Conservation (phyloP, 139 green algal genomes). For the Auxenochlorella protothecoides region DNA sequence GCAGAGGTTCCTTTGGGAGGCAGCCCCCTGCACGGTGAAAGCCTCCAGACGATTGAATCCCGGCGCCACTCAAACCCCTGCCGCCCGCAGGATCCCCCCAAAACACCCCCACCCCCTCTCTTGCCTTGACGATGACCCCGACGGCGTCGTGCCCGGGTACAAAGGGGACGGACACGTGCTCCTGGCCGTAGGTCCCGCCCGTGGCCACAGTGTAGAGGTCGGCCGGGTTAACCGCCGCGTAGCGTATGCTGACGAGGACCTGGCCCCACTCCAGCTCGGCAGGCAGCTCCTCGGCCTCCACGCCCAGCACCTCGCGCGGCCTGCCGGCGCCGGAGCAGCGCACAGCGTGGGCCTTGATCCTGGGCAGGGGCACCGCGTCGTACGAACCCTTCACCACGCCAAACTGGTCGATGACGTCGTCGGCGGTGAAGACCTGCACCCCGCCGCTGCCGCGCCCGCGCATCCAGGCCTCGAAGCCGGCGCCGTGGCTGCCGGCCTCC, state of each 20-base stretch:
- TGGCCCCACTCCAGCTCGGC: constrained; percentile 69
- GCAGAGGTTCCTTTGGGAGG: too few relatives aligned
- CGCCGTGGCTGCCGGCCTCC: constrained; percentile 45
- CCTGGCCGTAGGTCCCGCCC: constrained; percentile 53
- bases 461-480: constrained; percentile 80
- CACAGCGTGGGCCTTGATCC: constrained; percentile 45
- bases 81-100: too few relatives aligned
- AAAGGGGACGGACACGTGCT: constrained; percentile 41
- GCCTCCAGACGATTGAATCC: too few relatives aligned
- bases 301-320: constrained; percentile 29
- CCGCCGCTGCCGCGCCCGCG: constrained; percentile 39
- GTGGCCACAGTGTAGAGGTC: constrained; percentile 58
- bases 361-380: constrained; percentile 51
- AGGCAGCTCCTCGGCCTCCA: constrained; percentile 39
- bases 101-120: constrained; percentile 11
- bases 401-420: constrained; percentile 49
- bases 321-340: constrained; percentile 19
- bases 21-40: too few relatives aligned
- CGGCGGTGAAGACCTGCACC: constrained; percentile 50
- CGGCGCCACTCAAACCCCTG: too few relatives aligned
- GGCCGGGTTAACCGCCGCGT: constrained; percentile 51
- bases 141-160: constrained; percentile 57
- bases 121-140: constrained; percentile 53
- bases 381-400: constrained; percentile 70
- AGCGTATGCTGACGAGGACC: constrained; percentile 57